Evolutionary conservation across 306 rosid genomes (phyloP).

Genomic region (Hippophae rhamnoides): DNA sequence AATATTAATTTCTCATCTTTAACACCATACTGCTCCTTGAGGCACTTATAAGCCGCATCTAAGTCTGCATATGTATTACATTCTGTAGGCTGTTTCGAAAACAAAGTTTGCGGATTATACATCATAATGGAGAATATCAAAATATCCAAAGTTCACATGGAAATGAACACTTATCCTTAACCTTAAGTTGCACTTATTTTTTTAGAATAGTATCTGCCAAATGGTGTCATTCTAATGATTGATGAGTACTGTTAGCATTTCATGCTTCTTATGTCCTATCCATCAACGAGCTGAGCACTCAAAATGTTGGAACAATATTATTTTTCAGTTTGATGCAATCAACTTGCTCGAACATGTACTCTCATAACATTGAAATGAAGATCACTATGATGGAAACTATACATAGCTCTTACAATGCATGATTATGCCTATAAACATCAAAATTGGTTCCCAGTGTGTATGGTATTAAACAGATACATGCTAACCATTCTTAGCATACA

Average conservation of each 20-base stretch:
- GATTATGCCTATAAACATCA: too few relatives aligned
- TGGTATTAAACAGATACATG: too few relatives aligned
- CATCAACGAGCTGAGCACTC: neutral
- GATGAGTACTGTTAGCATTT: neutral
- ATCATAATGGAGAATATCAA: constrained; percentile 12
- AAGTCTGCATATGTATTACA: constrained; percentile 88
- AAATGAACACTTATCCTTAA: too few relatives aligned
- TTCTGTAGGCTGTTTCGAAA: constrained; percentile 82
- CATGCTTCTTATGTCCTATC: neutral
- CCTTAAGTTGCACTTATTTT: neutral
- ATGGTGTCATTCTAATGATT: neutral
- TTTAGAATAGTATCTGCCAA: neutral
- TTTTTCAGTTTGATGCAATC: neutral
- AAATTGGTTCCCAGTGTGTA: too few relatives aligned
- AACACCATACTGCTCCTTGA: constrained; percentile 71
- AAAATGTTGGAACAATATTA: neutral
- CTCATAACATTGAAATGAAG: neutral
- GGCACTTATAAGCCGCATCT: constrained; percentile 83
- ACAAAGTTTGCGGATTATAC: constrained; percentile 22
- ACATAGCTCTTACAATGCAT: neutral
- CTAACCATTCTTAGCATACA: neutral
- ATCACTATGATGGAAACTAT: neutral
- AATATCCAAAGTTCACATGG: neutral
- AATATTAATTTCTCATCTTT: constrained; percentile 76
- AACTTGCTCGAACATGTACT: neutral